Evolutionary conservation across 2,329 filamentous ascomycete genomes (phyloP).

Genomic region (Aspergillus unguis): DNA sequence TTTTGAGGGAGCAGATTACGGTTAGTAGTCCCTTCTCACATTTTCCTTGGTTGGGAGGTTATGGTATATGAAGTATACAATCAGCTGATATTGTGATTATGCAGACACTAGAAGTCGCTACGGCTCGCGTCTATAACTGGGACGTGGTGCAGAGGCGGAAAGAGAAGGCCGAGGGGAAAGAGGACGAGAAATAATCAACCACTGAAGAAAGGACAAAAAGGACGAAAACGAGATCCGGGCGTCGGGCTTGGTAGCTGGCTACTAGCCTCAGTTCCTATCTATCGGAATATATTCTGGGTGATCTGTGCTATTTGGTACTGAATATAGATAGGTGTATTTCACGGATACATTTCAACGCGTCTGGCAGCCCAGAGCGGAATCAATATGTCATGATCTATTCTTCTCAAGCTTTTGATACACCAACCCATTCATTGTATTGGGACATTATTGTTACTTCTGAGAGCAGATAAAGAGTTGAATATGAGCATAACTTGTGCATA

Average conservation of each 20-base stretch:
- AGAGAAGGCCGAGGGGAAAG: slow-evolving; percentile 63
- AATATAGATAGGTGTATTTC: neutral
- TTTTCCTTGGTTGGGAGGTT: neutral
- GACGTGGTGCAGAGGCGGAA: slow-evolving; percentile 94
- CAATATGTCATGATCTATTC: neutral
- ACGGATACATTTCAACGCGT: neutral
- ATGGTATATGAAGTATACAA: slow-evolving; percentile 3
- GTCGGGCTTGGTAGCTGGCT: slow-evolving; percentile 7
- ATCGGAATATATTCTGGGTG: neutral
- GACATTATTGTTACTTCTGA: too few species aligned
- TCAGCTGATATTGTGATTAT: neutral
- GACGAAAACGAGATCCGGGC: slow-evolving; percentile 25
- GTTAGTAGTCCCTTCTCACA: slow-evolving; percentile 50
- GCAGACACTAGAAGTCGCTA: slow-evolving; percentile 95
- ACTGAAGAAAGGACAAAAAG: slow-evolving; percentile 37
- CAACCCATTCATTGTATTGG: too few species aligned
- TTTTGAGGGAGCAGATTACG: slow-evolving; percentile 92
- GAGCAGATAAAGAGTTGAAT: neutral
- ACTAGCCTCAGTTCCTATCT: slow-evolving; percentile 2
- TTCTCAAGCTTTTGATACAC: too few species aligned
- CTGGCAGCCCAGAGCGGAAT: slow-evolving; percentile 5
- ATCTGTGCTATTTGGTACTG: neutral
- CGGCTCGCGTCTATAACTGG: slow-evolving; percentile 98
- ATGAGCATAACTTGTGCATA: neutral
- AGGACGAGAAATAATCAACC: slow-evolving; percentile 21